These are phyloP conservation scores for Hippophae rhamnoides DNA, from an alignment of 306 rosid species.

Conservation along the genomic window DNA sequence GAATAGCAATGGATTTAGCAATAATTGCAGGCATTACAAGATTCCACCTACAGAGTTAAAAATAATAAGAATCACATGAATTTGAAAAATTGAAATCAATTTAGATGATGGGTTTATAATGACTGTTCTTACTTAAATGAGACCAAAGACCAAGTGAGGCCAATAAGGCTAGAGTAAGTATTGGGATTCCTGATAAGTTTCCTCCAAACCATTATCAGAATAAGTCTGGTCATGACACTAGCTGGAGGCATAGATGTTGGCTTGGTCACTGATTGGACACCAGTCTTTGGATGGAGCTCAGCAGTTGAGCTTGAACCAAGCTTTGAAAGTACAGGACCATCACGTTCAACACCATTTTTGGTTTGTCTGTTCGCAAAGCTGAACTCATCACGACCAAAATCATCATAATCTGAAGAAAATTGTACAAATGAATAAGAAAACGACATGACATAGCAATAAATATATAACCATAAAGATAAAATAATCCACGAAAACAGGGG, in stretches of 20 bases:
- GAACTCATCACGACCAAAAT: constrained; percentile 69
- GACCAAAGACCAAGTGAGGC: constrained; percentile 75
- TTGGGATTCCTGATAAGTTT: constrained; percentile 75
- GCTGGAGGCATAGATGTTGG: constrained; percentile 64
- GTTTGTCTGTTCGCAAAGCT: constrained; percentile 66
- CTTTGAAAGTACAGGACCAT: constrained; percentile 69
- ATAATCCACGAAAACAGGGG: constrained; percentile 15
- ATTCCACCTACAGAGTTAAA: constrained; percentile 45
- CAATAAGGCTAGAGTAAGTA: constrained; percentile 74
- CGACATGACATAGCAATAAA: neutral
- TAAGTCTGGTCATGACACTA: constrained; percentile 78
- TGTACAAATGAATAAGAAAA: neutral
- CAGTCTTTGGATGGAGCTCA: constrained; percentile 63
- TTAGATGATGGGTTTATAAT: neutral
- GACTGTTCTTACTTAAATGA: constrained; percentile 47
- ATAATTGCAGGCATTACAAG: constrained; percentile 67
- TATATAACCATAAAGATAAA: constrained; percentile 5
- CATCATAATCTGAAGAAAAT: constrained; percentile 47
- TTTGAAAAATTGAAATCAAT: neutral
- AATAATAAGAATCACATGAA: neutral
- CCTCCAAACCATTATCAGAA: constrained; percentile 81
- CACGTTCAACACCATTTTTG: constrained; percentile 45
- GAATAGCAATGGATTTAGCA: constrained; percentile 56
- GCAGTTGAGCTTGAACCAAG: constrained; percentile 75
- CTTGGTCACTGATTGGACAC: constrained; percentile 35